Evolutionary conservation across 768 basidiomycete species (phyloP).

Genomic region (Tricholoma sp.): DNA sequence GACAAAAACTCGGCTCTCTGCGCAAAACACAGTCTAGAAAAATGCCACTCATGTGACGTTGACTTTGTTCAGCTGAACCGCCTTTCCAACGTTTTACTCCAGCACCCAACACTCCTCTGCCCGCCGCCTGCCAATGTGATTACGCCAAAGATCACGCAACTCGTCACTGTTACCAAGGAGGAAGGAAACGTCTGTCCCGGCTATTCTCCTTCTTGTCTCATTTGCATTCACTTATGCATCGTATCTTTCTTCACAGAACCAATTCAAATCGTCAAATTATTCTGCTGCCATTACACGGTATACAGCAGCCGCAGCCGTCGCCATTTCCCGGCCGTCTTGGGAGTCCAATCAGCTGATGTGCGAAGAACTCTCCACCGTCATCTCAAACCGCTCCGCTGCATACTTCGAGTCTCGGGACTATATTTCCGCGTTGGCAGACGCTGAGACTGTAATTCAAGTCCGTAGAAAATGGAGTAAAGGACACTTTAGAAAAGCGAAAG

Average conservation of each 20-base stretch:
- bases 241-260: slow-evolving; percentile 41
- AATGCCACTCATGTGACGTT: slow-evolving; percentile 65
- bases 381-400: slow-evolving; percentile 91
- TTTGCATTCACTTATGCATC: slow-evolving; percentile 10
- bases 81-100: slow-evolving; percentile 61
- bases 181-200: slow-evolving; percentile 80
- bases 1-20: slow-evolving; percentile 59
- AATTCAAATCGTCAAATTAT: slow-evolving; percentile 74
- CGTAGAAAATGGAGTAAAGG: slow-evolving; percentile 93
- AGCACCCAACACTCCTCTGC: slow-evolving; percentile 67
- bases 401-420: slow-evolving; percentile 73
- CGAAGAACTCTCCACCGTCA: slow-evolving; percentile 84
- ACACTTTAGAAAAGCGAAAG: slow-evolving; percentile 91
- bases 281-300: slow-evolving; percentile 74
- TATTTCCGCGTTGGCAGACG: slow-evolving; percentile 78
- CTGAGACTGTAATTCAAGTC: slow-evolving; percentile 82
- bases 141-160: slow-evolving; percentile 68
- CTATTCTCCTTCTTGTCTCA: slow-evolving; percentile 1
- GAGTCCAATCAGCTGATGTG: slow-evolving; percentile 77
- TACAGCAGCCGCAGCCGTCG: slow-evolving; percentile 69
- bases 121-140: slow-evolving; percentile 79
- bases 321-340: slow-evolving; percentile 82
- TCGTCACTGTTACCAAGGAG: slow-evolving; percentile 79
- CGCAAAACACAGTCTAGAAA: slow-evolving; percentile 60
- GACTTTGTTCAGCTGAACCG: slow-evolving; percentile 78